A percentile compares a stretch with the other conserved stretches of the same genome.
phyloP scores from a whole-genome alignment of 139 green algal species.

The Closterium sp. region DNA sequence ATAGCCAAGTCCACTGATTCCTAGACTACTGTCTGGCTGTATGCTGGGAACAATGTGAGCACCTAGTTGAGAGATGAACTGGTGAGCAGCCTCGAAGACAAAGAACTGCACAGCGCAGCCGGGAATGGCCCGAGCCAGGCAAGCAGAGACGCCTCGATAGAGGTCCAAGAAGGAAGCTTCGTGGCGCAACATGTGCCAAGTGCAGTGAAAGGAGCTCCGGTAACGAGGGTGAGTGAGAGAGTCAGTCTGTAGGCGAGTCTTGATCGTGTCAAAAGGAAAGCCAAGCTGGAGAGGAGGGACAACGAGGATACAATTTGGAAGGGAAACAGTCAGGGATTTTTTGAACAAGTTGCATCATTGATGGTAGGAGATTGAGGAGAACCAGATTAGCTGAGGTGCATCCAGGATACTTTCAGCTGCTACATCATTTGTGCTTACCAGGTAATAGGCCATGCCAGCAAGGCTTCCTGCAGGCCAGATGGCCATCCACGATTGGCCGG shows the following conservation, averaged over 20 bases:
- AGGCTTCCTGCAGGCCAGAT: conserved; percentile 36
- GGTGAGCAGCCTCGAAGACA: conserved; percentile 26
- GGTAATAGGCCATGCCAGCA: conserved; percentile 42
- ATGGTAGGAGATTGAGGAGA: no score
- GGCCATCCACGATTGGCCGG: conserved; percentile 3
- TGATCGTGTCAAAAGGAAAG: conserved; percentile 46
- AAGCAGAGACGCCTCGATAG: conserved; percentile 36
- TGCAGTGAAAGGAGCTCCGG: conserved; percentile 2
- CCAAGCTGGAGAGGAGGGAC: conserved; percentile 5
- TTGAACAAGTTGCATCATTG: no score
- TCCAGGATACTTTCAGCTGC: not conserved
- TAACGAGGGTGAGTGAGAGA: conserved; percentile 33
- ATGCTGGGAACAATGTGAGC: not conserved
- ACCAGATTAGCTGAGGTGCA: no score
- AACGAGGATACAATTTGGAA: no score
- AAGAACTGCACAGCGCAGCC: conserved; percentile 42
- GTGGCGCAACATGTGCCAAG: not conserved
- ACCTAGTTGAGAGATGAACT: not conserved
- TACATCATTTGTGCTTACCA: conserved; percentile 7
- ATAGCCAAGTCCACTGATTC: not conserved
- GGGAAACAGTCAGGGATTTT: no score
- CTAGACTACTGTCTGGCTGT: not conserved
- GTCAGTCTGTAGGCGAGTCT: conserved; percentile 42
- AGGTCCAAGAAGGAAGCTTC: conserved; percentile 12
- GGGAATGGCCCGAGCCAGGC: conserved; percentile 36